phyloP scores from a whole-genome alignment of 1,284 basidiomycete species.

The Calocybe gambosa region DNA sequence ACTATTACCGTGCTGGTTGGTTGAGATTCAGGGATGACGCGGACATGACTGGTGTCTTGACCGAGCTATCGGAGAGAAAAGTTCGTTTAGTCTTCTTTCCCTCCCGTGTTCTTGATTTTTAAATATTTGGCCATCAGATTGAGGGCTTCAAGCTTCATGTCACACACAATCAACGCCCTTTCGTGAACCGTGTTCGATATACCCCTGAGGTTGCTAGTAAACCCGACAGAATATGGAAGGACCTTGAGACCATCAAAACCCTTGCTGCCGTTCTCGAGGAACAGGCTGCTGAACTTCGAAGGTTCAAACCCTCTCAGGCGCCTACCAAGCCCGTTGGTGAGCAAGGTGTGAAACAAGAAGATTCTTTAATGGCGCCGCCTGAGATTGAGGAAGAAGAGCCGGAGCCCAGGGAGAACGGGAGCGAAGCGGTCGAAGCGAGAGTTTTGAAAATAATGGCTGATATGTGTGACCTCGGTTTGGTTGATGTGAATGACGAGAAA shows the following conservation, averaged over 20 bases:
- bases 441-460: constrained; percentile 69
- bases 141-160: constrained; percentile 92
- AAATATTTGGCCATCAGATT: constrained; percentile 72
- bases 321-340: constrained; percentile 22
- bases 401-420: constrained; percentile 55
- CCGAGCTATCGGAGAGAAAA: constrained; percentile 77
- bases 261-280: constrained; percentile 72
- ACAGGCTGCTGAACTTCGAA: constrained; percentile 47
- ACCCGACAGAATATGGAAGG: constrained; percentile 73
- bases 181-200: constrained; percentile 70
- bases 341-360: constrained; percentile 25
- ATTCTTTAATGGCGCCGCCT: constrained; percentile 38
- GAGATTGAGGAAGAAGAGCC: constrained; percentile 41
- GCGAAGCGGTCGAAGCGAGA: constrained; percentile 66
- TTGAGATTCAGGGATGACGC: constrained; percentile 78
- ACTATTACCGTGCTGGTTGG: constrained; percentile 91
- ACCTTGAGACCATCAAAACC: constrained; percentile 66
- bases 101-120: too few relatives aligned
- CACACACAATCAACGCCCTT: constrained; percentile 73
- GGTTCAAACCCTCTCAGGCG: constrained; percentile 14
- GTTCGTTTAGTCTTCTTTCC: constrained; percentile 34
- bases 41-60: constrained; percentile 70
- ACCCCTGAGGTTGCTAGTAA: constrained; percentile 78
- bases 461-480: constrained; percentile 53
- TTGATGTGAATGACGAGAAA: constrained; percentile 57